phyloP scores from a whole-genome alignment of 2,329 filamentous ascomycete species.

The Incumbomyces delicatus region DNA sequence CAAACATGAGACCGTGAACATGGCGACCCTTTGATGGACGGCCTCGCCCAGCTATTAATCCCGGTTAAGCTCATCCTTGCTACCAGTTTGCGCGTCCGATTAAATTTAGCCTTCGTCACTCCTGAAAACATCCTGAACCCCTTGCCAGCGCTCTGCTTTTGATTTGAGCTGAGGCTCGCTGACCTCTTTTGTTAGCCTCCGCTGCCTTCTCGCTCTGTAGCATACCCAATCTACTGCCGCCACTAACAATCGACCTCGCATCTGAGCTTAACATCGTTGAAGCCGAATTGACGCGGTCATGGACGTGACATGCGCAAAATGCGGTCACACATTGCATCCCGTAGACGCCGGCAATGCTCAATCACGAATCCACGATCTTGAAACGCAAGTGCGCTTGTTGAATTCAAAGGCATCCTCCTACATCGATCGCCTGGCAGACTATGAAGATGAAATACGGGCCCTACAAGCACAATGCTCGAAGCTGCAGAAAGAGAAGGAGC shows the following conservation, averaged over 20 bases:
- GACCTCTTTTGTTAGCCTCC: too few relatives aligned
- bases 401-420: constrained; percentile 44
- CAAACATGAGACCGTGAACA: too few relatives aligned
- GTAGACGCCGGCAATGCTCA: constrained; percentile 24
- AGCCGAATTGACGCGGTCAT: too few relatives aligned
- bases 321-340: constrained; percentile 1
- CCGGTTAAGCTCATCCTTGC: too few relatives aligned
- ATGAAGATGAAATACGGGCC: constrained; percentile 51
- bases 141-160: too few relatives aligned
- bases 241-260: too few relatives aligned
- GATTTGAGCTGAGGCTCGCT: too few relatives aligned
- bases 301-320: not conserved
- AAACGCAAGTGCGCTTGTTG: constrained; percentile 44
- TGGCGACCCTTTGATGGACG: too few relatives aligned
- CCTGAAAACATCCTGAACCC: not conserved
- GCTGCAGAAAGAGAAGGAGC: constrained; percentile 12
- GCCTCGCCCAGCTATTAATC: too few relatives aligned
- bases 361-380: constrained; percentile 41
- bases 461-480: constrained; percentile 27
- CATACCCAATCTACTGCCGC: too few relatives aligned
- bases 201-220: too few relatives aligned
- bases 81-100: not conserved
- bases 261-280: not conserved
- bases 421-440: constrained; percentile 50
- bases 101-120: not conserved